Evolutionary conservation across 2,329 filamentous ascomycete species (phyloP), one percentile per base, ranked within the genome.

Genomic region (Aspergillus sp.): DNA sequence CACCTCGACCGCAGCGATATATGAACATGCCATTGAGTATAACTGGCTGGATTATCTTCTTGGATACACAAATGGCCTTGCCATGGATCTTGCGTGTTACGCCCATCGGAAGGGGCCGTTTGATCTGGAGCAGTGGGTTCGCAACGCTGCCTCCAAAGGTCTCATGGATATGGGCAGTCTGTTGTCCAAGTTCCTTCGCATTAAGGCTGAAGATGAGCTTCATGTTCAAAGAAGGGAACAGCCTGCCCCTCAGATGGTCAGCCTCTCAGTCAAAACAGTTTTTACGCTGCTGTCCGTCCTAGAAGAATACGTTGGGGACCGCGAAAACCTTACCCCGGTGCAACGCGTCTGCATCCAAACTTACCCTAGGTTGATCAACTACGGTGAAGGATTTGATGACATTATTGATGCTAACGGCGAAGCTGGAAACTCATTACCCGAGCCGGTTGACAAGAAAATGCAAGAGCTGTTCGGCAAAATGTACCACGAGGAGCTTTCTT

Each of bases 381-480:
- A 96, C 66, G 93, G 92, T 2, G 91, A 96, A 75, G 92, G 90
- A 4, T 93, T 89, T 62, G 92, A 99, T 73, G 90, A 95, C 57
- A 87, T 98, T 43, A 93, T 99, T 63, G 91, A 98, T 68, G 82
- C 83, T 9, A 96, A 96, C 69, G 90, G 91, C 45, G 84, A 86
- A 65, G 85, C 88, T 19, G 88, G 90, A n/a, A 96, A 98, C 68
- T 83, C 85, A 1, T 82, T 99, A 1, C 89, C 93, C 0, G 81
- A 84, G 19, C 86, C 87, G 21, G 91, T 93, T 54, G 93, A 96
- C 65, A 86, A 84, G 63, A 90, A 91, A 72, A 99, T 99, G 95
- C 93, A 98, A 70, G 91, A 97, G 64, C 88, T 96, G 62, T 99
- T 97, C 74, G 97, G 96, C 75, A 90, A 90, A 69, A 98, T 99